Evolutionary conservation across 176 grass and related monocot species (phyloP).

Genomic region (Tuctoria greenei): DNA sequence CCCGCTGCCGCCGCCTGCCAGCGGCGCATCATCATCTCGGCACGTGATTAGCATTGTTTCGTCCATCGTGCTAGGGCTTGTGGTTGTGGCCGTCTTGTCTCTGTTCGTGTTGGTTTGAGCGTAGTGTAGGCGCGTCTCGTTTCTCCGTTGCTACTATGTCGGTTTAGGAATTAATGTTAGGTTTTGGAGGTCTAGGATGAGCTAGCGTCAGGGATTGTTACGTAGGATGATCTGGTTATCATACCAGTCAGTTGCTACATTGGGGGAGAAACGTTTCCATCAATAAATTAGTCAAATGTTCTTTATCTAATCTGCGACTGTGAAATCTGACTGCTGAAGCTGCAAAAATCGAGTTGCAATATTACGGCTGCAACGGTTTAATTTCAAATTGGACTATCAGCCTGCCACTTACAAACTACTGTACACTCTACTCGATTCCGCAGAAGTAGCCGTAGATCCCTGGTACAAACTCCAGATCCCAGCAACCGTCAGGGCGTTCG

Average conservation of each 20-base stretch:
- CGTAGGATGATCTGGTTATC: background rate
- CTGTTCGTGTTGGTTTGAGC: slow-evolving; percentile 24
- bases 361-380: background rate
- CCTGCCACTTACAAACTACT: no score
- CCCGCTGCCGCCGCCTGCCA: slow-evolving; percentile 18
- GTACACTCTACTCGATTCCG: background rate
- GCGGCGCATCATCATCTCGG: slow-evolving; percentile 3
- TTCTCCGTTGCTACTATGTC: background rate
- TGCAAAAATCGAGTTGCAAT: background rate
- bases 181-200: background rate
- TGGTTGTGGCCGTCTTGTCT: background rate
- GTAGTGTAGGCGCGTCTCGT: background rate
- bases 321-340: background rate
- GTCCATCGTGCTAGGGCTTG: background rate
- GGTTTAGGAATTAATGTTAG: slow-evolving; percentile 18
- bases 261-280: background rate
- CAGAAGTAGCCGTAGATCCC: no score
- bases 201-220: background rate
- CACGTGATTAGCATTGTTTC: background rate
- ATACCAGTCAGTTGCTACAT: background rate
- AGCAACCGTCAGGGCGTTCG: no score
- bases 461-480: background rate
- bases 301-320: background rate
- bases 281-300: background rate
- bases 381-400: background rate